phyloP scores from a whole-genome alignment of 2,329 filamentous ascomycete genomes.

The Akanthomyces lecanii region DNA sequence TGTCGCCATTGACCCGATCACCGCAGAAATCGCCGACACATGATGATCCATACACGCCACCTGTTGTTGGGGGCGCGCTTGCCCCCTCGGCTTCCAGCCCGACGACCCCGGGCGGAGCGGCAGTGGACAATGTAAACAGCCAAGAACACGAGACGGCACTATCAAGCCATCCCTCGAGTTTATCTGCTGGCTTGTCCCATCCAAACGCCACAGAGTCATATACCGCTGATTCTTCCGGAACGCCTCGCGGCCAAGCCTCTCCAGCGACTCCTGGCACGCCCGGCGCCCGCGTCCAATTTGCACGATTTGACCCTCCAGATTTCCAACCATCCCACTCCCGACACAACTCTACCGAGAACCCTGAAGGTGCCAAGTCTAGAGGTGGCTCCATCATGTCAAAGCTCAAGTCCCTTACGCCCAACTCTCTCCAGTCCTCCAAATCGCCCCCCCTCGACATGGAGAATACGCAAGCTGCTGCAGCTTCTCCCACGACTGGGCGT shows the following conservation, averaged over 20 bases:
- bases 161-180: not conserved
- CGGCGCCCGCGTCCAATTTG: conserved; percentile 64
- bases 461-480: conserved; percentile 39
- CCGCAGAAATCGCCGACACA: conserved; percentile 20
- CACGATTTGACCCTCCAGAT: conserved; percentile 49
- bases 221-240: conserved; percentile 27
- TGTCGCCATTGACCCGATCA: conserved; percentile 24
- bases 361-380: conserved; percentile 56
- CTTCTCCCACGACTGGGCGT: conserved; percentile 42
- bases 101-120: not conserved
- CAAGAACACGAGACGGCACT: not conserved
- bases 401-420: conserved; percentile 66
- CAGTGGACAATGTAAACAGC: not conserved
- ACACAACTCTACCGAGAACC: conserved; percentile 63
- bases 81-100: not conserved
- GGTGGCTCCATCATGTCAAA: conserved; percentile 71
- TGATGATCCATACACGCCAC: conserved; percentile 24
- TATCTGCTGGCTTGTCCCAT: not conserved
- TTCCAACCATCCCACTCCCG: conserved; percentile 50
- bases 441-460: conserved; percentile 32
- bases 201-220: not conserved
- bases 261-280: conserved; percentile 37
- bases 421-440: conserved; percentile 44
- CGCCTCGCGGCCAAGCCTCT: not conserved
- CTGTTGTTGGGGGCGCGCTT: conserved; percentile 36